A percentile compares a stretch with the other conserved stretches of the same genome.
phyloP scores from a whole-genome alignment of 805 yeast genomes.

The Yamadazyma nakazawae region DNA sequence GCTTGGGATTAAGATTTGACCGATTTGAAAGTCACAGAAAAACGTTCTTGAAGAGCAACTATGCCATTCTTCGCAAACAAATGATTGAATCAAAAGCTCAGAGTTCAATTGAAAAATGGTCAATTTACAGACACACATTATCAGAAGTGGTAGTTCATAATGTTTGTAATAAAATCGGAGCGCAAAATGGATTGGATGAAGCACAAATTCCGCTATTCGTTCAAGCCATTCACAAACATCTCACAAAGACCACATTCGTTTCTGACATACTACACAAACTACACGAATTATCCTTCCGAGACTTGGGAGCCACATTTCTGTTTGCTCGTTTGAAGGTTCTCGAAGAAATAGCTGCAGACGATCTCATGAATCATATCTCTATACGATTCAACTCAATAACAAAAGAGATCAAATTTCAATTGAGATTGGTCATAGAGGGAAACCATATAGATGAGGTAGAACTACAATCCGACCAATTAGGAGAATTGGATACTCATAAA shows the following conservation, averaged over 20 bases:
- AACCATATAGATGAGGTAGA: background rate
- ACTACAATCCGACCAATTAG: background rate
- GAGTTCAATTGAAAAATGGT: conserved; percentile 20
- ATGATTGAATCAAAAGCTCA: background rate
- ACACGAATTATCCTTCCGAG: conserved; percentile 1
- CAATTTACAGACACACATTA: conserved; percentile 33
- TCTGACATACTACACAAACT: conserved; percentile 2
- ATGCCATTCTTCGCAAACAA: conserved; percentile 36
- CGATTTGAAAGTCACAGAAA: conserved; percentile 21
- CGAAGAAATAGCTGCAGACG: conserved; percentile 5
- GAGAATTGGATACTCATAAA: background rate
- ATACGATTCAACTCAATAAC: background rate
- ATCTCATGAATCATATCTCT: background rate
- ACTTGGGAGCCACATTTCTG: background rate
- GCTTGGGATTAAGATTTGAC: conserved; percentile 53
- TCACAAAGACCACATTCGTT: conserved; percentile 14
- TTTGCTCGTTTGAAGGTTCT: background rate
- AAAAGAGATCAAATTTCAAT: background rate
- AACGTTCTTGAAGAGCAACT: conserved; percentile 43
- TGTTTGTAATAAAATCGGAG: background rate
- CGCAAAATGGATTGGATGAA: conserved; percentile 12
- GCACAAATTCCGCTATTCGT: conserved; percentile 17
- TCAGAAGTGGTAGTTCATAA: conserved; percentile 24
- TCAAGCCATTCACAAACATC: conserved; percentile 18
- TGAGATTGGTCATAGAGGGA: background rate